phyloP scores from a whole-genome alignment of 345 rosid species.

The Moricandia moricandioides region DNA sequence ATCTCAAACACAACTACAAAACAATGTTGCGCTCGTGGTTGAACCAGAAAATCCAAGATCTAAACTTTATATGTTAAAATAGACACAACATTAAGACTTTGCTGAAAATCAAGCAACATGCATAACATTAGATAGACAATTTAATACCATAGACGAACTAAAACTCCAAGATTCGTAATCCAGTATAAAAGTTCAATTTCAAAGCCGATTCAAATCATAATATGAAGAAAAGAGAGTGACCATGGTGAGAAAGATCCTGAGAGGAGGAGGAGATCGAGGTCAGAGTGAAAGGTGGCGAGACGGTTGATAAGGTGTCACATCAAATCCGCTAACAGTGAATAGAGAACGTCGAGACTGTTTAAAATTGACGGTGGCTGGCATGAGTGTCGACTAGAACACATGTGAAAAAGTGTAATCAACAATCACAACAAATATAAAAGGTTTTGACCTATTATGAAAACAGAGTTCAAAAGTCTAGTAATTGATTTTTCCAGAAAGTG shows the following conservation, averaged over 20 bases:
- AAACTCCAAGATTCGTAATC: neutral
- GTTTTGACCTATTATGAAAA: no score
- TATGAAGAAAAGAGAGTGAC: neutral
- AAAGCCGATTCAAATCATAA: neutral
- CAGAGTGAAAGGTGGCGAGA: no score
- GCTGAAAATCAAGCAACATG: neutral
- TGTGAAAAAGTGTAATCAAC: no score
- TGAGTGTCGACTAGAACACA: no score
- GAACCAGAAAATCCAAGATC: slow-evolving; percentile 12
- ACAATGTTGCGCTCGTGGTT: neutral
- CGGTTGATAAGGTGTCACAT: no score
- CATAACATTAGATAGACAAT: neutral
- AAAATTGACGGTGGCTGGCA: no score
- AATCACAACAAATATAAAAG: no score
- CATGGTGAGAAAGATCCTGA: neutral
- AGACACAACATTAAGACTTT: neutral
- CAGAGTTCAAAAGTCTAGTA: no score
- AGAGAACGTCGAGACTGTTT: no score
- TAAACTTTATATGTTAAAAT: neutral
- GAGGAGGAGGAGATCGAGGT: neutral
- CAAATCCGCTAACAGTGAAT: no score
- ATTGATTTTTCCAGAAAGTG: no score
- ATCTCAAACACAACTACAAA: neutral
- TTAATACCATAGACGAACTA: neutral
- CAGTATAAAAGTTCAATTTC: neutral